phyloP scores from a whole-genome alignment of 148 eudicot species.

The Nyssa sinensis region DNA sequence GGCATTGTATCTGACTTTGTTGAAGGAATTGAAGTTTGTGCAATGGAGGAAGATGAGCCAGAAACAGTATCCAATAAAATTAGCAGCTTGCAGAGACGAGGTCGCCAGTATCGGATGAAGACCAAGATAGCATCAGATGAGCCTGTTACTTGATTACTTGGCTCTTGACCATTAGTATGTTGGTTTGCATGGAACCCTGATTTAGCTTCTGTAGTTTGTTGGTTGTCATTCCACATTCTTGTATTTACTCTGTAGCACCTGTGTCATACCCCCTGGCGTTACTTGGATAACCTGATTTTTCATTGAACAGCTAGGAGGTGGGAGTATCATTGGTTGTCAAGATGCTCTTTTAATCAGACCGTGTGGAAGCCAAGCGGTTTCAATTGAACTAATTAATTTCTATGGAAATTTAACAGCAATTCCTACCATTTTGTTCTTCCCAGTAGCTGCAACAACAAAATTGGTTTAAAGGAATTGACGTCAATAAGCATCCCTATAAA shows the following conservation, averaged over 20 bases:
- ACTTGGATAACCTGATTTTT: no score
- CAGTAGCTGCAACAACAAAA: no score
- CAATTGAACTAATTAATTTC: no score
- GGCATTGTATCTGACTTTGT: slow-evolving; percentile 14
- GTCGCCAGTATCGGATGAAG: slow-evolving; percentile 64
- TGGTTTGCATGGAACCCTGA: not conserved
- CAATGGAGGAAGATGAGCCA: slow-evolving; percentile 76
- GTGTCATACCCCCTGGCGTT: not conserved
- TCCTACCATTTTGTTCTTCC: no score
- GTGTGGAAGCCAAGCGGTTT: no score
- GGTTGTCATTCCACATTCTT: no score
- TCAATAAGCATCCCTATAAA: no score
- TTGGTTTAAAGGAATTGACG: no score
- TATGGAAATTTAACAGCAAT: no score
- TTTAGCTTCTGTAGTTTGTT: not conserved
- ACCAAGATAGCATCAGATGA: slow-evolving; percentile 20
- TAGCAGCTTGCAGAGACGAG: slow-evolving; percentile 34
- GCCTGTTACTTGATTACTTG: slow-evolving; percentile 26
- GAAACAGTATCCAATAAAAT: slow-evolving; percentile 16
- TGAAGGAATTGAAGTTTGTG: slow-evolving; percentile 37
- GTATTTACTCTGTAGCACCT: not conserved
- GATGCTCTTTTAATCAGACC: no score
- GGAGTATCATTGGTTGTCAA: no score
- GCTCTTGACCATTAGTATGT: not conserved
- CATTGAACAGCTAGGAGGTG: no score